Conservation (phyloP, 2,329 filamentous ascomycete species). For the Colletotrichum sp. region DNA sequence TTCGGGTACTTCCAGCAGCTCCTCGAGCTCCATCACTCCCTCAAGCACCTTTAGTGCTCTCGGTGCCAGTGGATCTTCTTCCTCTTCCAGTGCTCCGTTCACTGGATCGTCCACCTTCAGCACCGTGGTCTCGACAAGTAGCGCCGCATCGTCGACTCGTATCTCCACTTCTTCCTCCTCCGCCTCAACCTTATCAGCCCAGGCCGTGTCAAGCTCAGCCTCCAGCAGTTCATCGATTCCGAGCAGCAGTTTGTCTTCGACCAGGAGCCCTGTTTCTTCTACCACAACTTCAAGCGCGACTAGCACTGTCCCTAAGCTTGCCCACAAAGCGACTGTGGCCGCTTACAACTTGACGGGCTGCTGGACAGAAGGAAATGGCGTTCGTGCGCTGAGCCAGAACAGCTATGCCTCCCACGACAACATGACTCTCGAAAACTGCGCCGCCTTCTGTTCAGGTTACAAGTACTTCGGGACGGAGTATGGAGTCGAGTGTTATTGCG, state of each 20-base stretch:
- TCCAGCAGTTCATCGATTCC: not conserved
- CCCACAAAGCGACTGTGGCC: conserved; percentile 33
- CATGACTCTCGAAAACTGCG: conserved; percentile 40
- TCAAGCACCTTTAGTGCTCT: not conserved
- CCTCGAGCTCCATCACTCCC: not conserved
- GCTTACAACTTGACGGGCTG: conserved; percentile 43
- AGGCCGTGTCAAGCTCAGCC: not conserved
- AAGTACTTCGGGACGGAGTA: conserved; percentile 48
- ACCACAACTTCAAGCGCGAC: conserved; percentile 18
- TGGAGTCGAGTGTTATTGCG: conserved; percentile 43
- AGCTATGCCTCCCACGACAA: conserved; percentile 26
- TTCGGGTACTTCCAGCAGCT: not conserved
- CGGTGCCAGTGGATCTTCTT: not conserved
- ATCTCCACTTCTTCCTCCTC: not conserved
- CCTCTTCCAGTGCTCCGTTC: conserved; percentile 1
- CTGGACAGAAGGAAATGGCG: conserved; percentile 41
- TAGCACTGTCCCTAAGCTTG: conserved; percentile 13
- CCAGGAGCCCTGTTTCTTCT: not conserved
- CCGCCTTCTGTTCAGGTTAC: conserved; percentile 38
- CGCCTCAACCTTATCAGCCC: not conserved
- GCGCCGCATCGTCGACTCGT: not conserved
- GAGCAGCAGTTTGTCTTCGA: not conserved
- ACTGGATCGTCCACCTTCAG: conserved; percentile 6
- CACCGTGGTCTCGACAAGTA: not conserved
- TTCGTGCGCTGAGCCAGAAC: conserved; percentile 37